phyloP scores from a whole-genome alignment of 352 stramenopile genomes.

The Pythium phragmitis region DNA sequence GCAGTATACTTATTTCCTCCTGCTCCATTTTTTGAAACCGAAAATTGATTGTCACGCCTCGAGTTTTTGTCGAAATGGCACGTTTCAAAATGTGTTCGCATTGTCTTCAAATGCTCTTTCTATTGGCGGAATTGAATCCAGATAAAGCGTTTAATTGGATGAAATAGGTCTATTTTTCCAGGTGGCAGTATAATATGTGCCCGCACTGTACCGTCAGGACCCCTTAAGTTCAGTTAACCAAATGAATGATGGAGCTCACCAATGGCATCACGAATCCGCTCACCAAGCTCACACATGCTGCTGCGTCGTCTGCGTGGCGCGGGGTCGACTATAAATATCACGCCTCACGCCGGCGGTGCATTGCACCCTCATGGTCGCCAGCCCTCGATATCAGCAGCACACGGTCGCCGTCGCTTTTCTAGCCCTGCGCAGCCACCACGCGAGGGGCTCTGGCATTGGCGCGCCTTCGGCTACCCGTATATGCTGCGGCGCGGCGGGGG shows the following conservation, averaged over 20 bases:
- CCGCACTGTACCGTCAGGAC: too few relatives aligned
- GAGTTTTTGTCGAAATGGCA: too few relatives aligned
- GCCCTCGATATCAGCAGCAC: background rate
- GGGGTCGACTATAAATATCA: background rate
- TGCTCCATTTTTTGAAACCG: too few relatives aligned
- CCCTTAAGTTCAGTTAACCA: background rate
- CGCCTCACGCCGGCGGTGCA: background rate
- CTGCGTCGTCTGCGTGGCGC: background rate
- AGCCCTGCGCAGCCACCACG: background rate
- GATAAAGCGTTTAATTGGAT: too few relatives aligned
- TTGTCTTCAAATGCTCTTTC: too few relatives aligned
- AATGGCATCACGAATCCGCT: background rate
- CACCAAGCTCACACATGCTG: background rate
- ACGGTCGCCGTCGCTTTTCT: background rate
- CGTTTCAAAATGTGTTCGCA: too few relatives aligned
- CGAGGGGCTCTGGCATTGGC: conserved; percentile 8
- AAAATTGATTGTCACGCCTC: too few relatives aligned
- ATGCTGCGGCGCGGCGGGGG: conserved; percentile 21
- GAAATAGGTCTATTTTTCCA: too few relatives aligned
- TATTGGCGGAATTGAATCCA: too few relatives aligned
- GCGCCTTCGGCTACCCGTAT: conserved; percentile 14
- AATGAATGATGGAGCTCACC: background rate
- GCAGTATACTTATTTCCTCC: too few relatives aligned
- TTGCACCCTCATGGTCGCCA: background rate
- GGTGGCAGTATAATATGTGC: too few relatives aligned